Conservation (phyloP, 495 filamentous ascomycete genomes). For the Aspergillus panamensis region DNA sequence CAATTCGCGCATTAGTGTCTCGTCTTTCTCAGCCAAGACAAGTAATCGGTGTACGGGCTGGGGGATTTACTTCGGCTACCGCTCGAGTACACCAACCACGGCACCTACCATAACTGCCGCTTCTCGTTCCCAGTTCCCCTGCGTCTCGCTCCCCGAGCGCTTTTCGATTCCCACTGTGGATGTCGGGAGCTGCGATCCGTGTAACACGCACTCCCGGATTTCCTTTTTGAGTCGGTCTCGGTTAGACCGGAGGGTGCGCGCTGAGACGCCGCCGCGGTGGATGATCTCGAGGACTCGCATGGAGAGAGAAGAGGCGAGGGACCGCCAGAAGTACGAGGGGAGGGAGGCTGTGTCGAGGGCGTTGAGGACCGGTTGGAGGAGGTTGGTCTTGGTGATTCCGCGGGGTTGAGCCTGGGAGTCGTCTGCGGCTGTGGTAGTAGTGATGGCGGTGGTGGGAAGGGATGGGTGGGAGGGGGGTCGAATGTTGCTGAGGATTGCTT, state of each 20-base stretch:
- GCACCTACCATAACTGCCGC: slow-evolving; percentile 92
- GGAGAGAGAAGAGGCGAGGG: slow-evolving; percentile 73
- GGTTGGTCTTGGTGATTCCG: slow-evolving; percentile 39
- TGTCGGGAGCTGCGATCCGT: slow-evolving; percentile 62
- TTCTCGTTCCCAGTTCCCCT: slow-evolving; percentile 79
- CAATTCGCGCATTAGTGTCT: no score
- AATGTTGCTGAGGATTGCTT: slow-evolving; percentile 67
- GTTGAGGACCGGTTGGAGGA: slow-evolving; percentile 70
- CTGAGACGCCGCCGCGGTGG: slow-evolving; percentile 73
- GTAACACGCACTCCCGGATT: slow-evolving; percentile 77
- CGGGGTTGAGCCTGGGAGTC: not conserved
- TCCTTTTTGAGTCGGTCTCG: slow-evolving; percentile 70
- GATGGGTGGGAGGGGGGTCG: slow-evolving; percentile 61
- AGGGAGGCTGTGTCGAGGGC: slow-evolving; percentile 83
- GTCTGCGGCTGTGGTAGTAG: slow-evolving; percentile 14
- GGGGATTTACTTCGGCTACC: slow-evolving; percentile 26
- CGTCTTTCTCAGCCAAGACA: no score
- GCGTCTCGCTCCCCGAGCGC: slow-evolving; percentile 39
- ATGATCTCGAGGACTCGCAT: slow-evolving; percentile 79
- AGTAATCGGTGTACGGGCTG: not conserved
- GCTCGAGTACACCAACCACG: slow-evolving; percentile 52
- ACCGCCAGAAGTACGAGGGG: slow-evolving; percentile 87
- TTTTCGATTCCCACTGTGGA: slow-evolving; percentile 39
- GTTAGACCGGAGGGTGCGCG: slow-evolving; percentile 74
- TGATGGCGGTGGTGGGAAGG: slow-evolving; percentile 41